Base-by-base conservation (phyloP, 768 basidiomycete species). In the Lactifluus piperatus region DNA sequence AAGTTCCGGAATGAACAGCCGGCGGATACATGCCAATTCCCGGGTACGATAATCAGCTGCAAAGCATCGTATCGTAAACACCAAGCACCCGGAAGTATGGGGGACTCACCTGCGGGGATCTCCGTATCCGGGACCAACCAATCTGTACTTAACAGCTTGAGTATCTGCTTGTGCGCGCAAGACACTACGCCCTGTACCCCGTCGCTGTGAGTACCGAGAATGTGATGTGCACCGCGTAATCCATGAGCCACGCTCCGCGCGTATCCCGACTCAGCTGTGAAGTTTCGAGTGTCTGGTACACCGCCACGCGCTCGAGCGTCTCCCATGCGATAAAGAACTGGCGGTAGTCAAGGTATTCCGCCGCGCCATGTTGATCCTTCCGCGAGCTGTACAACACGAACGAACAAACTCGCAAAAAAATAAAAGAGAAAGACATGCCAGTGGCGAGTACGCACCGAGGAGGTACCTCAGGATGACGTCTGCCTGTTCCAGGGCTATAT, bases 381-480 rank as follows among this genome's bases (percentile, higher is more conserved):
- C 91, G n/a, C 81, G 76, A 20, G 80, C 91, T 92, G 62, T 43
- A 48, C 24, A 20, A 22, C 7, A 11, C 24, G 20, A 10, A 18
- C 36, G 20, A 54, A 46, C 20, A 10, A 20, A n/a, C n/a, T n/a
- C n/a, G n/a, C n/a, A n/a, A n/a, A 3, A 6, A n/a, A 29, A n/a
- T n/a, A 5, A 34, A 13, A 16, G n/a, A 14, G 34, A 5, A 26
- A 9, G 30, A 30, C 8, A 46, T 20, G n/a, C n/a, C n/a, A n/a
- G n/a, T n/a, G 11, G 36, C 22, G 14, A 36, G n/a, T 34, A 71
- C 83, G 30, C 68, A 94, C 94, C 84, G 24, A 98, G 80, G 76
- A 97, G 91, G 69, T 92, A 93, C 16, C 94, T 84, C 57, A 93
- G 69, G 59, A 97, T 88, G 41, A 88, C 85, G 58, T 94, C 94